Base-by-base conservation (phyloP, 805 yeast genomes). In the Yueomyces sinensis region DNA sequence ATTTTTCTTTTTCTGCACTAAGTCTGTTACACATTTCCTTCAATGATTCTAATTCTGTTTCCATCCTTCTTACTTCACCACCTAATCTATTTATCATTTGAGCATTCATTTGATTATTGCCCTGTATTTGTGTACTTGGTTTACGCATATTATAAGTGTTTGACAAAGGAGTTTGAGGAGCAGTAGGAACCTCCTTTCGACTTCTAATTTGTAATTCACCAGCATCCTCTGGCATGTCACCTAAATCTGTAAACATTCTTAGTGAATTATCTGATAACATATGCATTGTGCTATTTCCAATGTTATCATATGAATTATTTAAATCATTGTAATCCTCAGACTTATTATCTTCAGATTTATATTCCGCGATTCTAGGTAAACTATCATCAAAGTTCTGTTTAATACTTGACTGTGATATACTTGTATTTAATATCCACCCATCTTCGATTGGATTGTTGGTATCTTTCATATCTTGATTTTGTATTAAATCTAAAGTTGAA, bases 41-140 rank as follows among this genome's bases (percentile, higher is more conserved):
- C 34, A 76, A 58, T 0, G 81, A 67, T 30, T 72, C 56, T 13
- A 86, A 54, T 49, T 91, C 96, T 19, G 80, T 70, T 52, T 89
- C 95, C 29, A 89, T 61, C 37, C 87, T 67, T 39, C 94, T 68
- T 15, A 89, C 74, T 33, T 76, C 82, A 0, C 82, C 61, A 31
- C 87, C 75, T 65, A 91, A 66, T 46, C 78, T 82, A 41, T 79
- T 74, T 32, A 82, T 70, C 35, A 82, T 52, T 49, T 81, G 95
- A 2, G 58, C 47, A 34, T 50, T 55, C 36, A 46, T 38, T 31
- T 44, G 50, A 17, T 14, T 22, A 13, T 37, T 28, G 29, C 17
- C 29, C 9, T 31, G 23, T 11, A 34, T 20, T 32, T 34, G 38
- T 13, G 34, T 31, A 14, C 40, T 39, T 16, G 37, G 30, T 28